Evolutionary conservation across 2,329 filamentous ascomycete species (phyloP).

Genomic region (Fusarium coffeatum): DNA sequence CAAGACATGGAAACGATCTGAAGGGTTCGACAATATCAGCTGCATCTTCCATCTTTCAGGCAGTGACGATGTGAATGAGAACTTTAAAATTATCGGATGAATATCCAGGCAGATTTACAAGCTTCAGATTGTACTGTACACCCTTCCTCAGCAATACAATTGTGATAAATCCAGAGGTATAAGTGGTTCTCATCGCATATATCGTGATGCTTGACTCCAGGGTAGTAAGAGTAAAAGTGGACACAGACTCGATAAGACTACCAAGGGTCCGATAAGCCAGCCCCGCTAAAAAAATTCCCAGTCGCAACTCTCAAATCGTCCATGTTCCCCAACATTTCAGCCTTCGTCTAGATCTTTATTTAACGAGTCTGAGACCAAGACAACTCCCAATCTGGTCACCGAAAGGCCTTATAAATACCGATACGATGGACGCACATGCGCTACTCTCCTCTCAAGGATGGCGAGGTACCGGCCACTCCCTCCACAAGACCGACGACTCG

Average conservation of each 20-base stretch:
- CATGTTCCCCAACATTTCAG: conserved; percentile 1
- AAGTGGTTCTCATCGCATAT: neutral
- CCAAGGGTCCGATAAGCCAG: conserved; percentile 39
- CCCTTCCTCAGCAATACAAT: neutral
- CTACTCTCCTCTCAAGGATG: conserved; percentile 89
- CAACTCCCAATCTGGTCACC: neutral
- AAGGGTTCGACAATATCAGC: neutral
- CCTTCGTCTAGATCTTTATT: conserved; percentile 2
- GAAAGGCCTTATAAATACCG: neutral
- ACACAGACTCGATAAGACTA: conserved; percentile 27
- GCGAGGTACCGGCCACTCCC: conserved; percentile 87
- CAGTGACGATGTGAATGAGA: neutral
- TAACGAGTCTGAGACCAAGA: neutral
- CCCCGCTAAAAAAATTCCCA: conserved; percentile 48
- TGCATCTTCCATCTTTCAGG: neutral
- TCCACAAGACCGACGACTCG: conserved; percentile 78
- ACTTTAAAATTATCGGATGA: neutral
- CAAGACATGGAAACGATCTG: neutral
- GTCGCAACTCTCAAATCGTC: conserved; percentile 7
- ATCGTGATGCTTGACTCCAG: neutral
- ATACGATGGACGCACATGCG: conserved; percentile 81
- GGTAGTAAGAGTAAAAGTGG: neutral
- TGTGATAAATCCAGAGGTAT: neutral
- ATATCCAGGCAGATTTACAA: neutral
- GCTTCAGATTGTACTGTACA: neutral